Evolutionary conservation across 169 alveolate species (phyloP).

Genomic region (Plasmodium cynomolgi): DNA sequence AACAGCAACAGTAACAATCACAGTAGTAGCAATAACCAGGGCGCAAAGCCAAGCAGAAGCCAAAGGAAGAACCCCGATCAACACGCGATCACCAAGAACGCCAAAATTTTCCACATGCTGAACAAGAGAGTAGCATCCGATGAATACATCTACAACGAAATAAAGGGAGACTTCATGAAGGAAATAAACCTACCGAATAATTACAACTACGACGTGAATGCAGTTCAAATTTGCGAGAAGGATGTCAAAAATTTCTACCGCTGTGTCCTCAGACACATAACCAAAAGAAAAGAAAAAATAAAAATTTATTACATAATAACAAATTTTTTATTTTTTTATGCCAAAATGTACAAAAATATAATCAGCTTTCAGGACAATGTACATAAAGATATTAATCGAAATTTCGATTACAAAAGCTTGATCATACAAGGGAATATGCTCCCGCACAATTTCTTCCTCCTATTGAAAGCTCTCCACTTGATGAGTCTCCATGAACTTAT

Average conservation of each 20-base stretch:
- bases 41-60: too few relatives aligned
- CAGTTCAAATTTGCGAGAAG: constrained; percentile 19
- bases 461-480: constrained; percentile 38
- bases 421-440: constrained; percentile 55
- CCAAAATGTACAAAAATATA: constrained; percentile 59
- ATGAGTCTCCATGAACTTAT: constrained; percentile 42
- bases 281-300: constrained; percentile 48
- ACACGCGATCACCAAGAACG: background rate
- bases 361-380: constrained; percentile 66
- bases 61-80: background rate
- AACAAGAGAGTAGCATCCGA: constrained; percentile 42
- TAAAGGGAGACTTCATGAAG: constrained; percentile 66
- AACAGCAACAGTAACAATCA: too few relatives aligned
- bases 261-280: constrained; percentile 40
- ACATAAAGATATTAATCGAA: constrained; percentile 62
- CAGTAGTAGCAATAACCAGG: too few relatives aligned
- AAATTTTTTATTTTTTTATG: constrained; percentile 51
- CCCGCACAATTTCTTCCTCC: constrained; percentile 53
- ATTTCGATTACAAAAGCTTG: constrained; percentile 65
- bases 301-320: constrained; percentile 60
- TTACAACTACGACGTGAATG: constrained; percentile 57
- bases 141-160: constrained; percentile 65
- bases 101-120: constrained; percentile 38
- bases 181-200: constrained; percentile 68
- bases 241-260: constrained; percentile 49